Base-by-base conservation (phyloP, 164 flowering plant genomes). In the Nelumbo lutea region DNA sequence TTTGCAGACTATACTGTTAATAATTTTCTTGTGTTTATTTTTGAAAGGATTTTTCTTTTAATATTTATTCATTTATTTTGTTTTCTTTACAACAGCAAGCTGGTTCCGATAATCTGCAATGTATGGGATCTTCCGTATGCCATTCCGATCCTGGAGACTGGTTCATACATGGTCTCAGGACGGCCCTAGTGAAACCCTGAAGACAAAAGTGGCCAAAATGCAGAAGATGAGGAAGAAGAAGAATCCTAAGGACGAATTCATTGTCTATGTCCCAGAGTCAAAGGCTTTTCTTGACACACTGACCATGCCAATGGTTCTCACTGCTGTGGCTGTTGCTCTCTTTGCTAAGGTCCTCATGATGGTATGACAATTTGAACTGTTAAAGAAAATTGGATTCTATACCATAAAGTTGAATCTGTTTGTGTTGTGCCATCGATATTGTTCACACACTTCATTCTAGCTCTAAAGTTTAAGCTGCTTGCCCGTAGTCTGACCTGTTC, bases 331-430 rank as follows among this genome's bases (percentile, higher is more conserved):
- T 1, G 73, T 84, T 64, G 97, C 90, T 10, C 76, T 91, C 57
- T 80, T 85, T 60, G 89, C 88, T 15, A 91, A 94, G 76, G 73
- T 94, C 39, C 85, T 91, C 56, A 87, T 90, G 96, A 90, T 86
- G 93, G 98, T 88, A 80, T 1, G 65, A 3, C n/a, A 8, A 51
- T 52, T n/a, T 5, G 9, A 8, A 9, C 42, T 10, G 39, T 4
- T 9, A 4, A 55, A 41, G 27, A 27, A 27, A 27, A 27, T 27
- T 27, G 27, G 27, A 27, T 27, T 27, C 27, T 27, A 27, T 27
- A 27, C 27, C 27, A 27, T 50, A 50, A 50, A 3, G 53, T 3
- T 50, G 53, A 13, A 50, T 3, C 11, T 50, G 11, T 3, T 50
- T 50, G 11, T 50, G 53, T 3, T 50, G 8, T 50, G 9, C 11